Percentiles rank a stretch among this genome's conserved stretches.
Evolutionary conservation across 805 yeast genomes (phyloP).

Genomic region (Maudiozyma turicensis): DNA sequence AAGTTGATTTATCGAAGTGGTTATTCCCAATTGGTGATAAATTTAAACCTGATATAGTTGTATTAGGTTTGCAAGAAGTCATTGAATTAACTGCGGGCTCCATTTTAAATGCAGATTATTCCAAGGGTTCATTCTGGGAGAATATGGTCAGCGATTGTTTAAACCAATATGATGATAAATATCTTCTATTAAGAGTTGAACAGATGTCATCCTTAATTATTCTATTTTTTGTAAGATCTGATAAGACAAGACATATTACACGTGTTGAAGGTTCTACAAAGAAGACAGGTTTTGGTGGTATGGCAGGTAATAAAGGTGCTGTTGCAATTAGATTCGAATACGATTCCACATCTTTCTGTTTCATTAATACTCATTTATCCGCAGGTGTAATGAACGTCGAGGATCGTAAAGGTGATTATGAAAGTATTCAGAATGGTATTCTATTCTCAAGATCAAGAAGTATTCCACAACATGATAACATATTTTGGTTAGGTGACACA

Average conservation of each 20-base stretch:
- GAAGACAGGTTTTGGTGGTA: conserved; percentile 94
- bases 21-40: conserved; percentile 62
- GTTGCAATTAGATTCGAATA: conserved; percentile 83
- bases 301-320: conserved; percentile 95
- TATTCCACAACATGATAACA: conserved; percentile 75
- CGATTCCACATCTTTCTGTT: conserved; percentile 71
- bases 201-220: conserved; percentile 63
- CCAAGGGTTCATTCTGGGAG: conserved; percentile 75
- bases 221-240: conserved; percentile 50
- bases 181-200: conserved; percentile 62
- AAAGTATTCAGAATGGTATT: conserved; percentile 64
- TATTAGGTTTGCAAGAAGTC: conserved; percentile 90
- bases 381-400: conserved; percentile 78
- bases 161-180: conserved; percentile 44
- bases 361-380: conserved; percentile 86
- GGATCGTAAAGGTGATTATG: conserved; percentile 81
- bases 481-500: conserved; percentile 92
- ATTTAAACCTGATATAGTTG: conserved; percentile 63
- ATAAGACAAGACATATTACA: conserved; percentile 43
- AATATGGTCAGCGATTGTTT: conserved; percentile 51
- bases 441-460: conserved; percentile 67
- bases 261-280: conserved; percentile 91
- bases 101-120: conserved; percentile 74
- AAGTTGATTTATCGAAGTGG: conserved; percentile 62
- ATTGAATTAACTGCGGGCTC: conserved; percentile 90